phyloP scores from a whole-genome alignment of 2,329 filamentous ascomycete genomes.

The Aureobasidium sp. region DNA sequence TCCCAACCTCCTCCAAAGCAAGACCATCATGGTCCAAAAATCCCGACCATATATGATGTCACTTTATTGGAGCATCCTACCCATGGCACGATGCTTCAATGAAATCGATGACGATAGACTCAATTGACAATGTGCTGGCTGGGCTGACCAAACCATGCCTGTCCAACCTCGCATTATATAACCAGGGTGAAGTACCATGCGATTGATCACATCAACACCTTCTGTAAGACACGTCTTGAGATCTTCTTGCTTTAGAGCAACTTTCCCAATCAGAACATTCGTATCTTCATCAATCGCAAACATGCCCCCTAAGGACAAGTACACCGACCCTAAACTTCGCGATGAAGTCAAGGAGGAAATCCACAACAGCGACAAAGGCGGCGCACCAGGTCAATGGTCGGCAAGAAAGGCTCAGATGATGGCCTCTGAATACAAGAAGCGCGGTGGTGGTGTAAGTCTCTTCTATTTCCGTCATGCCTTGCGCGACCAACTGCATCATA shows the following conservation, averaged over 20 bases:
- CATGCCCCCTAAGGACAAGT: constrained; percentile 41
- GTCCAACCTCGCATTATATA: not conserved
- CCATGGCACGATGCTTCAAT: not conserved
- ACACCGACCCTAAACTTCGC: constrained; percentile 37
- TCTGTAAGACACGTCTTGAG: not conserved
- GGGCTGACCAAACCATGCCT: not conserved
- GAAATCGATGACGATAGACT: constrained; percentile 4
- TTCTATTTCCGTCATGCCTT: not conserved
- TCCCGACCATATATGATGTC: not conserved
- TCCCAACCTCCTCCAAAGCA: not conserved
- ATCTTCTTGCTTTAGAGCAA: not conserved
- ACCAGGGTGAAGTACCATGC: not conserved
- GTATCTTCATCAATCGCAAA: not conserved
- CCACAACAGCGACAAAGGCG: constrained; percentile 37
- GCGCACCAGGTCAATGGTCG: constrained; percentile 41
- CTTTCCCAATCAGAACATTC: not conserved
- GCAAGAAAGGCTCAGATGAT: constrained; percentile 33
- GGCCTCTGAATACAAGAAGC: constrained; percentile 28
- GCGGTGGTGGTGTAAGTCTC: constrained; percentile 27
- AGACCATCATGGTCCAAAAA: constrained; percentile 2
- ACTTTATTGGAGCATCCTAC: not conserved
- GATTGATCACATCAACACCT: not conserved
- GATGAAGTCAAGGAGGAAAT: constrained; percentile 40
- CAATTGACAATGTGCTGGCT: not conserved
- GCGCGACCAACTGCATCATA: not conserved